Evolutionary conservation across 1,284 basidiomycete genomes (phyloP).

Genomic region (Chiua sp.): DNA sequence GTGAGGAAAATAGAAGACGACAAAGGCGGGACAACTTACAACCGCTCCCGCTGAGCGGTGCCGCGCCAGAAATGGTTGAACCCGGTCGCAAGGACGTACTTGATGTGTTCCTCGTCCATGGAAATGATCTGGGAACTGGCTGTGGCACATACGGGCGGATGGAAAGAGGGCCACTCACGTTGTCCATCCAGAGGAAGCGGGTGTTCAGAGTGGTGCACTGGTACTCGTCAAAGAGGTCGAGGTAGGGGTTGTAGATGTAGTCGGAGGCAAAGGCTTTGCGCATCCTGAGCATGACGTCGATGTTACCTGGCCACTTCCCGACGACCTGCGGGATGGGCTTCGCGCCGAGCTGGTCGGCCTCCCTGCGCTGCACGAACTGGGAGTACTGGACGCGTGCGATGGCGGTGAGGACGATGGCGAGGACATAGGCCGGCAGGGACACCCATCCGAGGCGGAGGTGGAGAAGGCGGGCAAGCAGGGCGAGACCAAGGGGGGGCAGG

Average conservation of each 20-base stretch:
- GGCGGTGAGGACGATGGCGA: conserved; percentile 48
- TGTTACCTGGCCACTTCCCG: conserved; percentile 75
- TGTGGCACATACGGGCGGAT: too few species aligned
- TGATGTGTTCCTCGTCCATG: conserved; percentile 72
- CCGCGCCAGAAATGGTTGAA: conserved; percentile 72
- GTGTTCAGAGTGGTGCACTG: conserved; percentile 70
- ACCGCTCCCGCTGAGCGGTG: conserved; percentile 60
- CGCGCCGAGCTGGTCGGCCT: conserved; percentile 54
- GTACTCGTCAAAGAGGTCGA: conserved; percentile 69
- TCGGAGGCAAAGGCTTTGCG: conserved; percentile 57
- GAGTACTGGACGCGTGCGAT: conserved; percentile 40
- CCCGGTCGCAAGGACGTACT: conserved; percentile 69
- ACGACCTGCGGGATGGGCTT: conserved; percentile 58
- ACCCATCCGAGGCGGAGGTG: conserved; percentile 28
- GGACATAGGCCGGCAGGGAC: conserved; percentile 43
- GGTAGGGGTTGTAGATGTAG: conserved; percentile 66
- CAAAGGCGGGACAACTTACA: conserved; percentile 47
- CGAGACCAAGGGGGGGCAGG: conserved; percentile 26
- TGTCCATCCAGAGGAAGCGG: conserved; percentile 67
- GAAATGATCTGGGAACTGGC: conserved; percentile 57
- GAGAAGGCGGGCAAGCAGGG: conserved; percentile 4
- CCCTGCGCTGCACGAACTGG: conserved; percentile 43
- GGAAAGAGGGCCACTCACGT: conserved; percentile 47
- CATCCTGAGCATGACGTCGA: conserved; percentile 66
- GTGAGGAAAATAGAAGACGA: background rate